Evolutionary conservation across 345 rosid species (phyloP).

Genomic region (Clausena lansium): DNA sequence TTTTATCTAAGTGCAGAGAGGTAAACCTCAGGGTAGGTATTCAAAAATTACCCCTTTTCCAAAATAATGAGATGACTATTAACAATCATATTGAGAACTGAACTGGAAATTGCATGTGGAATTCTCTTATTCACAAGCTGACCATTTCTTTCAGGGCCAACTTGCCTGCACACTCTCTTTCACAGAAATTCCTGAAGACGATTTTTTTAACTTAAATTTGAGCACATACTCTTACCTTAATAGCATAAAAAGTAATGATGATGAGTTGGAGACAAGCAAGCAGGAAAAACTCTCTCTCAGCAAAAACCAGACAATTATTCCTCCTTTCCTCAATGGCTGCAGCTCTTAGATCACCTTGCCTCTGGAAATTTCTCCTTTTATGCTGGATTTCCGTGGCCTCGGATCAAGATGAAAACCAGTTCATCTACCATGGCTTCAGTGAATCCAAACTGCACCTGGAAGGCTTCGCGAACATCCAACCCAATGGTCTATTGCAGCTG

Average conservation of each 20-base stretch:
- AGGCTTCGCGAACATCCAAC: conserved; percentile 23
- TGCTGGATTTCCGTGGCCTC: neutral
- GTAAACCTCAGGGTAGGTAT: no score
- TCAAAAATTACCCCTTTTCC: no score
- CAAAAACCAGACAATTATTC: neutral
- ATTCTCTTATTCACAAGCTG: neutral
- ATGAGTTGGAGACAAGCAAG: neutral
- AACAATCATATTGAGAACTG: no score
- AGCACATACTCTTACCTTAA: no score
- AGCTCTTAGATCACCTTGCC: conserved; percentile 22
- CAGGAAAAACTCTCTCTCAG: neutral
- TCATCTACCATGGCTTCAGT: conserved; percentile 13
- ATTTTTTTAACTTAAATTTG: neutral
- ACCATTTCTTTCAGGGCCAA: neutral
- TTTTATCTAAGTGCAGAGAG: no score
- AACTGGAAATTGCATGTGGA: neutral
- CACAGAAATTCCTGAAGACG: neutral
- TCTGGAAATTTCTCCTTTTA: conserved; percentile 6
- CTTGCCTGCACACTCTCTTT: neutral
- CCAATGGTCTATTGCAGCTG: conserved; percentile 56
- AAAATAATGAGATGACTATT: neutral
- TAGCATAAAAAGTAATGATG: neutral
- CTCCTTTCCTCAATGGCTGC: conserved; percentile 23
- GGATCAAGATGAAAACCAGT: neutral
- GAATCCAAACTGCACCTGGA: neutral